These are phyloP conservation scores for Coccomyxa sp. DNA, from an alignment of 139 green algal genomes.

Conservation along the genomic window DNA sequence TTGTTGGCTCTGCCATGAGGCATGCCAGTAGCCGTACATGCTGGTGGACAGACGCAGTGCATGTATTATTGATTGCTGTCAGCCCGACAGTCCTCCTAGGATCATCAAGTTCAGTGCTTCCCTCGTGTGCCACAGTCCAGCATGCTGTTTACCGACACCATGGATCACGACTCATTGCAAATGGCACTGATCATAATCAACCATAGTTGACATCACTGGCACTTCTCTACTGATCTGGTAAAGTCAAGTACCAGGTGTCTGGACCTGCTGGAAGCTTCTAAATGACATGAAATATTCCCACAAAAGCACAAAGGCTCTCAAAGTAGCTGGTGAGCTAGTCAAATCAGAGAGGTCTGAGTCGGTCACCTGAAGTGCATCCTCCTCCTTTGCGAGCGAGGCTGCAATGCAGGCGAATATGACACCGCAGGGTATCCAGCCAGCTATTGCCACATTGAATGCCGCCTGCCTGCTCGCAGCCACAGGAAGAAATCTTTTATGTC, in stretches of 20 bases:
- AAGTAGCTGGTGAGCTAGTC: background rate
- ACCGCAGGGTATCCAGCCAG: slow-evolving; percentile 69
- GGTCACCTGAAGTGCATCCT: slow-evolving; percentile 41
- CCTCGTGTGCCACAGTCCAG: background rate
- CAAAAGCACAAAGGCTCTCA: background rate
- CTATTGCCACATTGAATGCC: slow-evolving; percentile 69
- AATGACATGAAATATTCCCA: background rate
- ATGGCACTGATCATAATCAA: no score
- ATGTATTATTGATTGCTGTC: no score
- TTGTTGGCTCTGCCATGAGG: no score
- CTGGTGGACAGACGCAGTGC: no score
- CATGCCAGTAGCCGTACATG: no score
- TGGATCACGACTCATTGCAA: no score
- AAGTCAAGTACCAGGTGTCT: background rate
- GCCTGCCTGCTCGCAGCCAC: slow-evolving; percentile 8
- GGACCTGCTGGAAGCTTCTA: background rate
- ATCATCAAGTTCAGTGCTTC: no score
- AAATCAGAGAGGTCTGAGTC: background rate
- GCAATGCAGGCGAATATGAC: slow-evolving; percentile 41
- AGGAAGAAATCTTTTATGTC: no score
- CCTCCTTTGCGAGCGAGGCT: slow-evolving; percentile 40
- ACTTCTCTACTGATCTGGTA: background rate
- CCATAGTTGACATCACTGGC: background rate
- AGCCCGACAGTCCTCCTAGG: no score
- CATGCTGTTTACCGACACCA: background rate